Base-by-base conservation (phyloP, 2,329 filamentous ascomycete species). In the Byssothecium circinans region DNA sequence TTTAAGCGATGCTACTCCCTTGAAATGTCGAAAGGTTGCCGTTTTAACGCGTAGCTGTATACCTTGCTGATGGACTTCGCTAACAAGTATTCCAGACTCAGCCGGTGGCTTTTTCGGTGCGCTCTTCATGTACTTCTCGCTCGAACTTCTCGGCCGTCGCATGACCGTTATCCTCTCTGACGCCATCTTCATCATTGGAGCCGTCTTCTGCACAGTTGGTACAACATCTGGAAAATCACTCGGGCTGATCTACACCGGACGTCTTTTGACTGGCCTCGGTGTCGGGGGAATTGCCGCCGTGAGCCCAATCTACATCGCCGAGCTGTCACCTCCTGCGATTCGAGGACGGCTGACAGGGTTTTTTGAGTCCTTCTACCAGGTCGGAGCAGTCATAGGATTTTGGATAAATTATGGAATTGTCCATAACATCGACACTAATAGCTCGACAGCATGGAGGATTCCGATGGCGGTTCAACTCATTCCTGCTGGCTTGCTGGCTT, bases 361-460 rank as follows among this genome's bases (percentile, higher is more conserved):
- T 45, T 87, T 85, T 67, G 84, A 87, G 61, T 73, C 86, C 1
- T 81, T 82, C 36, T 85, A 81, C 73, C 84, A 86, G 67, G 74
- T 80, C 0, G 80, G 85, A 22, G 83, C 83, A n/a, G 67, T 72
- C 43, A 62, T 70, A 14, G 68, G 70, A 4, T 73, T 73, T 49
- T 73, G 70, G 71, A 69, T 73, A 51, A 73, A 73, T 50, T 74
- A 74, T 39, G 66, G 63, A 4, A 67, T 73, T 20, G 66, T 69
- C 2, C 59, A 68, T 42, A 69, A 66, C 56, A 78, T 72, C 70
- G 56, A 62, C 29, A 73, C 47, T 74, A 78, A 32, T 1, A 64
- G 75, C 1, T 75, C 71, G n/a, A 70, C 67, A 2, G 82, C 84
- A 60, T 87, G 84, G 83, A 70, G 83, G 17, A 80, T 87, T 37